These are phyloP conservation scores for Mortierella antarctica DNA, from an alignment of 192 early-diverging fungal genomes.

Conservation along the genomic window DNA sequence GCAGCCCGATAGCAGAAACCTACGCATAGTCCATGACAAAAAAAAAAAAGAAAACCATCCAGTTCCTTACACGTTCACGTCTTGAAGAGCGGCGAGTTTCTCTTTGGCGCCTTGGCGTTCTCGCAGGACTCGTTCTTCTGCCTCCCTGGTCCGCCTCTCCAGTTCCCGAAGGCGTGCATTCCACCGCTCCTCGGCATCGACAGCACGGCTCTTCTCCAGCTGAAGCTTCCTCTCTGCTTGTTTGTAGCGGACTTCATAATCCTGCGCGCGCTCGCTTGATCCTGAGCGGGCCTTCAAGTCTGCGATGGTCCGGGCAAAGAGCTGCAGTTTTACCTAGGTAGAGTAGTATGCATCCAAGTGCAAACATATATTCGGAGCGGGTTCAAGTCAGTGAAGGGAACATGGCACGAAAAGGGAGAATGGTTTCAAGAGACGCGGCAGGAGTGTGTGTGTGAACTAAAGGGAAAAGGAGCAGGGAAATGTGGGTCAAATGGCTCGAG, in stretches of 20 bases:
- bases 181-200: constrained; percentile 51
- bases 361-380: not conserved
- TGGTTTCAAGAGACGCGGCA: not conserved
- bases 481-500: constrained; percentile 56
- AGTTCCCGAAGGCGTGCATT: constrained; percentile 46
- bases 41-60: not conserved
- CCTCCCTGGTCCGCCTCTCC: constrained; percentile 41
- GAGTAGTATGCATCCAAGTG: not conserved
- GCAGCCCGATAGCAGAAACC: not conserved
- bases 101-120: constrained; percentile 58
- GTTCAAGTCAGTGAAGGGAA: not conserved
- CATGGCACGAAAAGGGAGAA: not conserved
- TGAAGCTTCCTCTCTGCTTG: constrained; percentile 42
- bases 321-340: constrained; percentile 20
- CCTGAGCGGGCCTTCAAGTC: constrained; percentile 26
- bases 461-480: not conserved
- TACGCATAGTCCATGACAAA: not conserved
- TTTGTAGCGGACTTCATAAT: constrained; percentile 45
- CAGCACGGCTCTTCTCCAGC: constrained; percentile 30
- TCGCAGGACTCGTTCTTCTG: constrained; percentile 49
- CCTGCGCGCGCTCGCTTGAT: constrained; percentile 25
- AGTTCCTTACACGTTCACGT: constrained; percentile 45
- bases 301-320: constrained; percentile 13
- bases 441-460: not conserved
- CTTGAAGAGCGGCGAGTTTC: constrained; percentile 45